Evolutionary conservation across 164 flowering plant genomes (phyloP), one percentile per base, ranked within the genome.

Genomic region (Taxillus chinensis): DNA sequence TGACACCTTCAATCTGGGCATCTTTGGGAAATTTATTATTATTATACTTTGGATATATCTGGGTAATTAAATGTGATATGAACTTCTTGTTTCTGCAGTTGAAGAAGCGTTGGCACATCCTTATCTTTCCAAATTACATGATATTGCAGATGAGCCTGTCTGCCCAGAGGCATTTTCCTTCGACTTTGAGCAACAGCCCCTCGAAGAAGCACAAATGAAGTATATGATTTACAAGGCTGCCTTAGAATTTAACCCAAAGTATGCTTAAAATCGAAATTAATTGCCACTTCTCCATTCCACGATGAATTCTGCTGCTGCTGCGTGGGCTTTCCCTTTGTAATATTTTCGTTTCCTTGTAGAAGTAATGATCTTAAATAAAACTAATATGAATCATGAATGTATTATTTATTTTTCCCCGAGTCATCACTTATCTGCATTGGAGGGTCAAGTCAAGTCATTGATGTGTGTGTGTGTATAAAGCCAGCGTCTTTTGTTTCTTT

Each of bases 81-180:
- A 27, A 27, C 27, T 27, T 27, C 68, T 17, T 64, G 8, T 51
- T 4, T 73, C 48, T 70, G 72, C 90, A 90, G 96, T 92, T 75
- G 96, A 92, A 75, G 84, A 85, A 75, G 92, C 98, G 46, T 71
- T 92, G 45, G 92, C 85, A 12, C 98, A 92, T 79, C 98, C 96
- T 16, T 92, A 86, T 66, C 86, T 92, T 60, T 90, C 77, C 71
- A 83, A 85, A 73, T 75, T 90, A 38, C 98, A 92, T 62, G 98
- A 92, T 66, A 43, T 72, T 67, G 87, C 88, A 7, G 98, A 92
- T 71, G 98, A 92, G 60, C 98, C 98, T 11, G 74, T 82, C 60
- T 92, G 98, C 75, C 37, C 72, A 27, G 74, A 74, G 55, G 79
- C 93, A 53, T 92, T 92, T 77, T 82, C 86, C 8, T 89, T 87